These are phyloP conservation scores for Phytophthora syringae DNA, from an alignment of 352 stramenopile genomes.

Conservation along the genomic window DNA sequence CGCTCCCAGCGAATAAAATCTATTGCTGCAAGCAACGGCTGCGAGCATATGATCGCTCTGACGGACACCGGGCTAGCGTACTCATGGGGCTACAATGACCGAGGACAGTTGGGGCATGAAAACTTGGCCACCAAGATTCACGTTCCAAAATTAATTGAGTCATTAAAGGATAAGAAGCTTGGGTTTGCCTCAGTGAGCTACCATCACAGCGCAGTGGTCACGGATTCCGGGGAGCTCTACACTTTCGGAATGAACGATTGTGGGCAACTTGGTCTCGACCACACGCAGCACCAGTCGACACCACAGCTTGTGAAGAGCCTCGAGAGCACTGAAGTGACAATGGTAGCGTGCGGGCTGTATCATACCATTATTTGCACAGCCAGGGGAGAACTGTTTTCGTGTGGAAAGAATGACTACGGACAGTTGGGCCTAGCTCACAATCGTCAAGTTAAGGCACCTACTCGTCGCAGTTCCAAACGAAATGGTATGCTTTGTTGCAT, in stretches of 20 bases:
- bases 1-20: slow-evolving; percentile 81
- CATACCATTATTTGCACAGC: slow-evolving; percentile 84
- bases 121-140: slow-evolving; percentile 88
- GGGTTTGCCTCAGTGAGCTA: slow-evolving; percentile 85
- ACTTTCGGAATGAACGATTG: slow-evolving; percentile 93
- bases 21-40: slow-evolving; percentile 89
- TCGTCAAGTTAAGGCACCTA: slow-evolving; percentile 75
- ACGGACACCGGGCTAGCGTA: slow-evolving; percentile 83
- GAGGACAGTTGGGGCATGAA: slow-evolving; percentile 86
- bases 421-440: slow-evolving; percentile 85
- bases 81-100: slow-evolving; percentile 91
- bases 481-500: slow-evolving; percentile 81
- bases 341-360: slow-evolving; percentile 85
- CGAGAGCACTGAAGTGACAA: slow-evolving; percentile 74
- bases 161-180: slow-evolving; percentile 84
- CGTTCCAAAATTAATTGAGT: slow-evolving; percentile 85
- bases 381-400: slow-evolving; percentile 72
- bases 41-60: slow-evolving; percentile 88
- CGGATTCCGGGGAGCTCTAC: slow-evolving; percentile 78
- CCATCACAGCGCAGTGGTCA: slow-evolving; percentile 84
- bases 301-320: slow-evolving; percentile 81
- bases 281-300: slow-evolving; percentile 77
- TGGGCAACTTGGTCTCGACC: slow-evolving; percentile 83
- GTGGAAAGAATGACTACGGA: slow-evolving; percentile 90
- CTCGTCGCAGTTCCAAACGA: slow-evolving; percentile 70